phyloP scores from a whole-genome alignment of 2,329 filamentous ascomycete genomes.

The Cytospora schulzeri region DNA sequence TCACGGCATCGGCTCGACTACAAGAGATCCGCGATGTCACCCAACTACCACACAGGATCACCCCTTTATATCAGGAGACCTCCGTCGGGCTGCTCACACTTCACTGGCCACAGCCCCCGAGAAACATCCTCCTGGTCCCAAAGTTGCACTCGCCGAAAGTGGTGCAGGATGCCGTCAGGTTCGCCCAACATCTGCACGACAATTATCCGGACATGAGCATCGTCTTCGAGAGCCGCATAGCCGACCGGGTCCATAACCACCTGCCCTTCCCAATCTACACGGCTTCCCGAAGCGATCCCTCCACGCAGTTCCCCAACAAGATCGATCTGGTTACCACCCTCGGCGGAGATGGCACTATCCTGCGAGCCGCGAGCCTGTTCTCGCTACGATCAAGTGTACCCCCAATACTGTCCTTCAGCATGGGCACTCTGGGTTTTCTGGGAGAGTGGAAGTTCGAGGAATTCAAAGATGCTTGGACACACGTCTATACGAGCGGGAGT shows the following conservation, averaged over 20 bases:
- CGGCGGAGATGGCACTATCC: constrained; percentile 88
- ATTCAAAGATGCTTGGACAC: constrained; percentile 87
- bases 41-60: constrained; percentile 55
- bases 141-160: constrained; percentile 60
- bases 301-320: constrained; percentile 67
- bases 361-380: constrained; percentile 85
- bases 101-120: constrained; percentile 56
- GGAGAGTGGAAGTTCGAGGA: constrained; percentile 96
- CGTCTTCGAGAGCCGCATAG: constrained; percentile 78
- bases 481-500: constrained; percentile 82
- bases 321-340: constrained; percentile 88
- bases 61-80: constrained; percentile 65
- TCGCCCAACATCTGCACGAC: constrained; percentile 71
- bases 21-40: constrained; percentile 53
- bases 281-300: constrained; percentile 47
- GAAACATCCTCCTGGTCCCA: constrained; percentile 60
- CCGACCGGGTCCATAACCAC: constrained; percentile 67
- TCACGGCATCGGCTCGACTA: constrained; percentile 51
- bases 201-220: constrained; percentile 82
- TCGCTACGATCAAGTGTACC: constrained; percentile 80
- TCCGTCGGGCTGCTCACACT: constrained; percentile 56
- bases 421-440: constrained; percentile 93
- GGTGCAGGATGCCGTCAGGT: constrained; percentile 53
- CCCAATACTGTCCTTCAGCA: constrained; percentile 91
- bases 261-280: constrained; percentile 76